Evolutionary conservation across 2,329 filamentous ascomycete genomes (phyloP), one percentile per base, ranked within the genome.

Genomic region (Saccharata proteae): DNA sequence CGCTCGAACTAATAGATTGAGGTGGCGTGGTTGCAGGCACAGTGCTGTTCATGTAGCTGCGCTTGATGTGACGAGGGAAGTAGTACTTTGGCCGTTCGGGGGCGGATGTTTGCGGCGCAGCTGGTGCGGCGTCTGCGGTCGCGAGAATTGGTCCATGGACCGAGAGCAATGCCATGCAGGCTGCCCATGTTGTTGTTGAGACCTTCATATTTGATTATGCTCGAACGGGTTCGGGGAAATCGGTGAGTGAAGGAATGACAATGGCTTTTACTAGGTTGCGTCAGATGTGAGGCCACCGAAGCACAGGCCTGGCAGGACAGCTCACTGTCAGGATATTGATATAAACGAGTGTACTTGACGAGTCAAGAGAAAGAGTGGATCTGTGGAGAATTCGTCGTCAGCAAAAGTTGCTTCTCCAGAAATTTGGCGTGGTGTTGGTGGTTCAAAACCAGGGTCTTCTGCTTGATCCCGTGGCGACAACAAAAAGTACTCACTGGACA

Each of bases 331-430:
- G 49, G 49, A 37, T 38, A 39, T 48, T n/a, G n/a, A 44, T 53
- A 22, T 22, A 65, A 66, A 64, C 61, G 62, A 66, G 58, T 65
- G 62, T 59, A 62, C 51, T 62, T 64, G 61, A 64, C 61, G 47
- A 55, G 44, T 54, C 52, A 56, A 55, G 42, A 36, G 27, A 37
- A 55, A 55, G 54, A 57, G 44, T 55, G 54, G 47, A 52, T 46
- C 49, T 52, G 38, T 5, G 23, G 26, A 11, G 16, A 24, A 5
- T 18, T 12, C 11, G 10, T 16, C 13, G 40, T 52, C 39, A 52
- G 44, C 17, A 18, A 19, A 5, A 29, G 12, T 24, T 13, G 22
- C 24, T 24, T n/a, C 13, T 22, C 15, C 6, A 13, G 10, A 3
- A 13, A 12, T 10, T 11, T 20, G 16, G 16, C 5, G n/a, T 11